Evolutionary conservation across 768 basidiomycete genomes (phyloP).

Genomic region (Heimioporus sp.): DNA sequence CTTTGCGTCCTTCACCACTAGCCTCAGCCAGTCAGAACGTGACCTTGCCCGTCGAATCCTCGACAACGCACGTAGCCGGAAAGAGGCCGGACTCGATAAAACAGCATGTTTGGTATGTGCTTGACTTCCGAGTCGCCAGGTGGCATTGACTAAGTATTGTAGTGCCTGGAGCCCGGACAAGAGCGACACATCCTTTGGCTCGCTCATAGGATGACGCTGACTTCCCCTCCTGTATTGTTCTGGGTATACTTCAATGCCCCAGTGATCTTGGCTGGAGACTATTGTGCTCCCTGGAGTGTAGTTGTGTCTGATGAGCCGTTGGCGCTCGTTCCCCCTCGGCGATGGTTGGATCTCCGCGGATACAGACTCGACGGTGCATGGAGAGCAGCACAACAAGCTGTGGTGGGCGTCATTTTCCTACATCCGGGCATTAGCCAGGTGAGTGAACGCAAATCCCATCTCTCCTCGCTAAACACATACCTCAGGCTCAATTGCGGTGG

Average conservation of each 20-base stretch:
- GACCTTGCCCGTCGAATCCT: slow-evolving; percentile 17
- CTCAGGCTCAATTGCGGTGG: slow-evolving; percentile 69
- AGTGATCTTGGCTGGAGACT: slow-evolving; percentile 54
- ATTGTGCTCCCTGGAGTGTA: slow-evolving; percentile 56
- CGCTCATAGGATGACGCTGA: slow-evolving; percentile 43
- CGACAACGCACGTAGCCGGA: slow-evolving; percentile 10
- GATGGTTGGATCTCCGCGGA: slow-evolving; percentile 78
- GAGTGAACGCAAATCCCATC: slow-evolving; percentile 15
- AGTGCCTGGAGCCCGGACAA: slow-evolving; percentile 14
- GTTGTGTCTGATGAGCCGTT: slow-evolving; percentile 42
- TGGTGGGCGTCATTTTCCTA: slow-evolving; percentile 63
- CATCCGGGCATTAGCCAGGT: slow-evolving; percentile 77
- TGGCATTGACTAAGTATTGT: slow-evolving; percentile 5
- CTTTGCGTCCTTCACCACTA: slow-evolving; percentile 18
- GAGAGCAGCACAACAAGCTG: slow-evolving; percentile 69
- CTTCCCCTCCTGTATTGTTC: slow-evolving; percentile 54
- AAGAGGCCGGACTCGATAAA: slow-evolving; percentile 29
- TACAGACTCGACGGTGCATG: slow-evolving; percentile 58
- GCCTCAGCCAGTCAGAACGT: slow-evolving; percentile 20
- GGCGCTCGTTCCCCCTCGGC: slow-evolving; percentile 58
- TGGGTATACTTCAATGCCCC: slow-evolving; percentile 65
- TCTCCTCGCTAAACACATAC: slow-evolving; percentile 7
- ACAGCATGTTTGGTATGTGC: slow-evolving; percentile 31
- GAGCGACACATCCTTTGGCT: slow-evolving; percentile 29
- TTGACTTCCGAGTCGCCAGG: neutral